These are phyloP conservation scores for Naganishia sp. DNA, from an alignment of 1,284 basidiomycete species.

Conservation along the genomic window DNA sequence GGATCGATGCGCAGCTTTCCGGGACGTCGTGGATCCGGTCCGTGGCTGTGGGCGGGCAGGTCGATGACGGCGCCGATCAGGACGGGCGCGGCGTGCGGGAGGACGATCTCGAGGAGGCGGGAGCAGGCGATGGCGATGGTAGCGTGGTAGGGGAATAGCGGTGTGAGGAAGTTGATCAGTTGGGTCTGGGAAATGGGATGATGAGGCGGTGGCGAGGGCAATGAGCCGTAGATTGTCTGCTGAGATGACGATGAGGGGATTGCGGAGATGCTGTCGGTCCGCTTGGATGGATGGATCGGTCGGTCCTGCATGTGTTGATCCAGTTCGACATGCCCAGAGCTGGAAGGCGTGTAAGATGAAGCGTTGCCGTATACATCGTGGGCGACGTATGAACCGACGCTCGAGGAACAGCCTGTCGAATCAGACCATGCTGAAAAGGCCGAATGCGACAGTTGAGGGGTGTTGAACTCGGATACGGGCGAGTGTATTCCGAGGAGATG, in stretches of 20 bases:
- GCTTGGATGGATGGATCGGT: constrained; percentile 12
- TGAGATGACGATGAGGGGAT: constrained; percentile 28
- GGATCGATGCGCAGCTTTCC: constrained; percentile 24
- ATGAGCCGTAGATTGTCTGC: constrained; percentile 14
- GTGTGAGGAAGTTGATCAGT: constrained; percentile 44
- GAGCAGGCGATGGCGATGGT: constrained; percentile 39
- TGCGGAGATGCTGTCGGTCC: constrained; percentile 33
- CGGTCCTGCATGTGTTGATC: constrained; percentile 22
- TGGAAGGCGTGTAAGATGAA: constrained; percentile 10
- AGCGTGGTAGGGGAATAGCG: constrained; percentile 48
- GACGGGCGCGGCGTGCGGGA: constrained; percentile 45
- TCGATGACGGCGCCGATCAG: constrained; percentile 47
- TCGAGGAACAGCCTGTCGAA: constrained; percentile 14
- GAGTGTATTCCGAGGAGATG: constrained; percentile 18
- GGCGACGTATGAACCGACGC: constrained; percentile 37
- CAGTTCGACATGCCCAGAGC: constrained; percentile 6
- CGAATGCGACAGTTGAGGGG: constrained; percentile 28
- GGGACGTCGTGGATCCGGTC: constrained; percentile 10
- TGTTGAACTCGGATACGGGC: constrained; percentile 31
- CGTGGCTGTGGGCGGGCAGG: constrained; percentile 23
- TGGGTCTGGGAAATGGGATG: constrained; percentile 30
- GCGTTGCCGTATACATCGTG: constrained; percentile 35
- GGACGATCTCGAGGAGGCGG: constrained; percentile 48
- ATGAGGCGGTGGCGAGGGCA: constrained; percentile 7
- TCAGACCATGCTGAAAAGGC: constrained; percentile 29